Percentiles rank a stretch among this genome's conserved stretches.
Conservation (phyloP, 2,329 filamentous ascomycete genomes). For the Exophiala viscosa region DNA sequence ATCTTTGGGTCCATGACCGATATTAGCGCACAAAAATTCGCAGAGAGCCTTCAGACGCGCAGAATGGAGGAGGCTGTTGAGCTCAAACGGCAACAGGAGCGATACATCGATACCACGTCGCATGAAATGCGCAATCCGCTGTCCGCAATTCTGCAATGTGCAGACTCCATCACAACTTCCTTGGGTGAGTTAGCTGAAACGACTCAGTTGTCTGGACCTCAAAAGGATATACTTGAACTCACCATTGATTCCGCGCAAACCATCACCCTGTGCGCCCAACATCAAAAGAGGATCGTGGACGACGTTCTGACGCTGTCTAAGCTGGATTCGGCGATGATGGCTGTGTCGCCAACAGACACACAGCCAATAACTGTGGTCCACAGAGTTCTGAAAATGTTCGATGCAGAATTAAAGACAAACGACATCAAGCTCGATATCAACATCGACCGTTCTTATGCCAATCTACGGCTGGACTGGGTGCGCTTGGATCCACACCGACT, state of each 20-base stretch:
- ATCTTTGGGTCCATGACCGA: constrained; percentile 66
- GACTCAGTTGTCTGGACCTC: constrained; percentile 20
- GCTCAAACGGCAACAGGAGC: constrained; percentile 73
- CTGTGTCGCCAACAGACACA: constrained; percentile 66
- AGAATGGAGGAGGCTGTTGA: constrained; percentile 78
- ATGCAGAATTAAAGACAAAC: constrained; percentile 66
- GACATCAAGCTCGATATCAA: constrained; percentile 64
- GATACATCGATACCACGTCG: constrained; percentile 71
- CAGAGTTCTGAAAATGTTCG: constrained; percentile 71
- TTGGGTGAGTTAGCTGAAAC: constrained; percentile 47
- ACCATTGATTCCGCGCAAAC: constrained; percentile 71
- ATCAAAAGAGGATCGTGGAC: constrained; percentile 76
- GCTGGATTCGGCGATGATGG: constrained; percentile 69
- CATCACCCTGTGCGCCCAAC: constrained; percentile 71
- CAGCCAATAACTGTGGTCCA: constrained; percentile 65
- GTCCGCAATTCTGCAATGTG: constrained; percentile 57
- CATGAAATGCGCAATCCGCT: constrained; percentile 58
- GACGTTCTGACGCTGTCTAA: constrained; percentile 72
- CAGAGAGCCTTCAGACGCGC: constrained; percentile 73
- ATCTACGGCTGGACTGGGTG: constrained; percentile 61
- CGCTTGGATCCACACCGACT: constrained; percentile 69
- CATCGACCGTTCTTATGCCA: constrained; percentile 59
- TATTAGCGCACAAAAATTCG: constrained; percentile 81
- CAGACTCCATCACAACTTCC: constrained; percentile 51
- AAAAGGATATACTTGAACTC: constrained; percentile 43